These are phyloP conservation scores for Phytophthora brassicae DNA, from an alignment of 352 stramenopile genomes.

Conservation along the genomic window DNA sequence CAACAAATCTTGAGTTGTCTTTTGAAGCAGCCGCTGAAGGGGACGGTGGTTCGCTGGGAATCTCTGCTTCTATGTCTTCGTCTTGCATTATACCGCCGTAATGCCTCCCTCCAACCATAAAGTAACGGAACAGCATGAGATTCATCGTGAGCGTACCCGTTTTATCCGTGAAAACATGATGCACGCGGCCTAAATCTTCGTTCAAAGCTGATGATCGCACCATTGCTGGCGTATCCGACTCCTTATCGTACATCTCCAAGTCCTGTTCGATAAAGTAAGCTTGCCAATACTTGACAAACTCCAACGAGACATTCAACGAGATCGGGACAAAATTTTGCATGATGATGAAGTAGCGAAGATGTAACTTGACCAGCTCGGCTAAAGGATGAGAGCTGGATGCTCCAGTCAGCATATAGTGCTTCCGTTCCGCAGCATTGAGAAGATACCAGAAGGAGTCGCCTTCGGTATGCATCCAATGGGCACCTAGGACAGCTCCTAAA, in stretches of 20 bases:
- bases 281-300: slow-evolving; percentile 96
- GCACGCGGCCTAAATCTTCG: slow-evolving; percentile 92
- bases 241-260: slow-evolving; percentile 90
- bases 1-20: slow-evolving; percentile 42
- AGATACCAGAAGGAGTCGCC: slow-evolving; percentile 75
- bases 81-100: slow-evolving; percentile 86
- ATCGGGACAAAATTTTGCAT: slow-evolving; percentile 98
- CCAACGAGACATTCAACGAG: slow-evolving; percentile 98
- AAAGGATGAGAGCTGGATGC: slow-evolving; percentile 41
- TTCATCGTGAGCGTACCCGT: slow-evolving; percentile 96
- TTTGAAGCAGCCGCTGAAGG: slow-evolving; percentile 1
- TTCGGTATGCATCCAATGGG: slow-evolving; percentile 69
- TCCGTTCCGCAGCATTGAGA: slow-evolving; percentile 19
- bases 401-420: slow-evolving; percentile 12
- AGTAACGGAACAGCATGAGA: slow-evolving; percentile 96
- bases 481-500: slow-evolving; percentile 61
- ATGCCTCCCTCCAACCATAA: slow-evolving; percentile 90
- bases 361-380: slow-evolving; percentile 73
- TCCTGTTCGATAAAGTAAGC: slow-evolving; percentile 94
- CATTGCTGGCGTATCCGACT: slow-evolving; percentile 85
- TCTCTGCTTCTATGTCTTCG: slow-evolving; percentile 46
- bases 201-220: slow-evolving; percentile 86
- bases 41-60: neutral
- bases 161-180: slow-evolving; percentile 94
- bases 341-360: slow-evolving; percentile 95